These are phyloP conservation scores for Dactylis glomerata DNA, from an alignment of 176 grass and related monocot species.

Conservation along the genomic window DNA sequence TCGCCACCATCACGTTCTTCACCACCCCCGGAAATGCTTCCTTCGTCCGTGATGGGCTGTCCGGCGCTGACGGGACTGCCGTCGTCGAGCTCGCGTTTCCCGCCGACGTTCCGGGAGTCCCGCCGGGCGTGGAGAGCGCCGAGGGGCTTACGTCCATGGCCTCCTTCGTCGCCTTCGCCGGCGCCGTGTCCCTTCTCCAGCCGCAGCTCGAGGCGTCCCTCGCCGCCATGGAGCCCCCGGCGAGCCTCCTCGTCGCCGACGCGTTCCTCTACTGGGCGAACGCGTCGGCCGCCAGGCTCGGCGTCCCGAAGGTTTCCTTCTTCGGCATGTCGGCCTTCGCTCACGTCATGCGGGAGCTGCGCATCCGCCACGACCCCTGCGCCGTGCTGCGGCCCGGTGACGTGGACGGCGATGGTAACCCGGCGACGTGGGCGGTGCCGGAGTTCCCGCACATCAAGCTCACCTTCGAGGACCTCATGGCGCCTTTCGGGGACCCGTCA, in stretches of 20 bases:
- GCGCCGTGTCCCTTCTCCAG: constrained; percentile 24
- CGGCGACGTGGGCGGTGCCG: constrained; percentile 40
- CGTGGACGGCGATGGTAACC: constrained; percentile 1
- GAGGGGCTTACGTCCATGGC: constrained; percentile 45
- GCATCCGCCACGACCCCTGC: constrained; percentile 31
- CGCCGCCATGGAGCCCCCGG: not conserved
- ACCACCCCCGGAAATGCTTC: constrained; percentile 50
- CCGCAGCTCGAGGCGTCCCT: constrained; percentile 39
- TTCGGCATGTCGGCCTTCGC: constrained; percentile 54
- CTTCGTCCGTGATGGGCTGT: constrained; percentile 47
- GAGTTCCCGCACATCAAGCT: constrained; percentile 55
- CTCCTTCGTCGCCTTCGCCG: constrained; percentile 42
- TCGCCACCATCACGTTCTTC: constrained; percentile 63
- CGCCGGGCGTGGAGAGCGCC: constrained; percentile 49
- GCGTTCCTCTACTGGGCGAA: constrained; percentile 54
- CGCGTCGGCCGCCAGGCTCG: constrained; percentile 21
- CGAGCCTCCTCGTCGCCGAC: constrained; percentile 51
- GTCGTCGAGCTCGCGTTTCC: constrained; percentile 58
- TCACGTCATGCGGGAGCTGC: constrained; percentile 7
- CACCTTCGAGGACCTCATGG: constrained; percentile 45
- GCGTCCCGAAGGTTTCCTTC: constrained; percentile 36
- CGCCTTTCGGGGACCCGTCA: constrained; percentile 52
- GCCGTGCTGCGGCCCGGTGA: not conserved
- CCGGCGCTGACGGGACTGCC: not conserved
- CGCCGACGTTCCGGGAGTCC: constrained; percentile 19